Evolutionary conservation across 2,329 filamentous ascomycete genomes (phyloP), one percentile per base, ranked within the genome.

Genomic region (Parastagonospora avenae): DNA sequence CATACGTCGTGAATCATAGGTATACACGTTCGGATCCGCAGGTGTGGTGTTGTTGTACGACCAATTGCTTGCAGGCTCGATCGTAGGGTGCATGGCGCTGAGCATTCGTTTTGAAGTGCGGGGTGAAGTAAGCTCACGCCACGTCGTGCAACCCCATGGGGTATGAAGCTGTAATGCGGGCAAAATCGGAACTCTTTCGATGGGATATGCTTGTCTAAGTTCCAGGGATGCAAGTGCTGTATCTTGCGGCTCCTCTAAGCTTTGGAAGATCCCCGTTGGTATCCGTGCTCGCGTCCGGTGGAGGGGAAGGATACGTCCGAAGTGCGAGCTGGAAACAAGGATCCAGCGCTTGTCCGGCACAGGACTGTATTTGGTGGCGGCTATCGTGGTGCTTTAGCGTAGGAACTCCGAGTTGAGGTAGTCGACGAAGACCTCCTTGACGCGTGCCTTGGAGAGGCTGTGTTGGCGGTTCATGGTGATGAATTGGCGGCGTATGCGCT

Each of bases 401-500:
- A 67, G 46, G 46, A 73, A 74, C 49, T 73, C 64, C 38, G 64
- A 63, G 47, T 74, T 74, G 19, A 75, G 69, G 48, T 74, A 74
- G 48, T 73, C 70, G 44, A 75, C 69, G 51, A 75, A 75, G 42
- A 73, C 63, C 40, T 73, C 70, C 53, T 66, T 68, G 40, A 74
- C 66, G 32, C 72, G 57, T 11, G 66, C 59, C 48, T 75, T 75
- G n/a, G 71, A 70, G 43, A 81, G 63, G 42, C 64, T 74, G 59
- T 92, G 67, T 80, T 89, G 65, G 76, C 91, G 79, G 62, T 92
- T 92, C 70, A 95, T 72, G 4, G 81, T 83, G 62, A 93, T 86
- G 74, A 90, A 95, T 42, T 91, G 89, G 63, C 91, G 82, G 52
- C 91, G 80, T 61, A 92, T 76, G 57, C 91, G 81, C 75, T 95